Base-by-base conservation (phyloP, 441 rosid species). In the Geranium incanum region DNA sequence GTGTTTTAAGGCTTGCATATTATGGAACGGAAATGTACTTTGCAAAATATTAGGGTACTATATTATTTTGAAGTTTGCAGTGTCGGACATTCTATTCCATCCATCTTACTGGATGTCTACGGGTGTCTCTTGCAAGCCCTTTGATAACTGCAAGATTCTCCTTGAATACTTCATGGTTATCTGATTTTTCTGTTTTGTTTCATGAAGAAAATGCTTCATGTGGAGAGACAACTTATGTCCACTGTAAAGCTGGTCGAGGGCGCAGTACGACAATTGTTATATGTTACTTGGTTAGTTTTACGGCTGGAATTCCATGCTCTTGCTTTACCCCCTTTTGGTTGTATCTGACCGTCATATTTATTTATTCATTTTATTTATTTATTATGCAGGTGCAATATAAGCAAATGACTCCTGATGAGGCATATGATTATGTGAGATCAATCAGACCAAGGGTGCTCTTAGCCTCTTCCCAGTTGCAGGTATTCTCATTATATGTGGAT, bases 231-330 rank as follows among this genome's bases (percentile, higher is more conserved):
- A 92, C 97, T 3, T 90, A 92, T 62, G 97, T 94, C 68, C 99
- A 94, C 78, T 92, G 99, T 81, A 94, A 94, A 82, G 99, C 99
- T 36, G 97, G 99, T 65, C 85, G 97, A 39, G 99, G 99, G 55
- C 97, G 99, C 70, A 94, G 97, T 80, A 94, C 99, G 15, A 94
- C 99, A 33, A 68, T 94, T 71, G 99, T 92, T 71, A 76, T 94
- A 50, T 92, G 99, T 80, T 94, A 90, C 87, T 81, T 94, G 88
- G 97, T 91, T 12, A 75, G 88, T 87, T 41, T 38, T 48, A 12
- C 64, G 15, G 16, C 28, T 4, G n/a, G 45, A 36, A 36, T 57
- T 18, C 68, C 16, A 1, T 6, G 43, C 7, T 37, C 15, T 36
- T 3, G 15, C 23, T 62, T 8, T 9, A 6, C 36, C 36, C 11